A percentile compares a stretch with the other conserved stretches of the same genome.
phyloP scores from a whole-genome alignment of 768 basidiomycete species.

The Trametes gibbosa region DNA sequence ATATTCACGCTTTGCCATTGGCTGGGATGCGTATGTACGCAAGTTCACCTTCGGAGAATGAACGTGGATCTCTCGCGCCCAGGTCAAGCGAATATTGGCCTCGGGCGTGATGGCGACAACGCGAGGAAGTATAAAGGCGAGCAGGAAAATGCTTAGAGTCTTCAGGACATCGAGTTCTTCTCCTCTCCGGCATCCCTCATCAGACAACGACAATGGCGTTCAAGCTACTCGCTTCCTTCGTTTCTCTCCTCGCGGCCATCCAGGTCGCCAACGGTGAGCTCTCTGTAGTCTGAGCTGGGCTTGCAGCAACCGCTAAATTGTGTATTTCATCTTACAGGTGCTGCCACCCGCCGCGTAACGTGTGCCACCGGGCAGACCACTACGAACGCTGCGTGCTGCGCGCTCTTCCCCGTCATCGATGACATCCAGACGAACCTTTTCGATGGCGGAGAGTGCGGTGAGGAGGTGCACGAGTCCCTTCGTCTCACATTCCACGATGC shows the following conservation, averaged over 20 bases:
- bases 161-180: conserved; percentile 12
- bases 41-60: background rate
- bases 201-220: conserved; percentile 9
- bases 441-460: conserved; percentile 15
- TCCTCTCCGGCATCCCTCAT: background rate
- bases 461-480: conserved; percentile 17
- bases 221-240: conserved; percentile 10
- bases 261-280: conserved; percentile 20
- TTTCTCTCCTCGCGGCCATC: conserved; percentile 9
- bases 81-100: background rate
- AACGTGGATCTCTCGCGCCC: too few relatives aligned
- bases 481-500: conserved; percentile 16
- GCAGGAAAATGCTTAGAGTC: background rate
- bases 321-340: background rate
- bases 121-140: conserved; percentile 6
- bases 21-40: background rate
- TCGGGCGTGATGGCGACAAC: background rate
- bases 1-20: conserved; percentile 6
- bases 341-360: conserved; percentile 5
- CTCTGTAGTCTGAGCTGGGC: background rate
- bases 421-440: conserved; percentile 13
- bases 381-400: conserved; percentile 9
- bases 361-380: conserved; percentile 6
- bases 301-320: background rate
- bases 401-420: conserved; percentile 10